phyloP scores from a whole-genome alignment of 495 filamentous ascomycete species.

The Thermothielavioides terrestris region DNA sequence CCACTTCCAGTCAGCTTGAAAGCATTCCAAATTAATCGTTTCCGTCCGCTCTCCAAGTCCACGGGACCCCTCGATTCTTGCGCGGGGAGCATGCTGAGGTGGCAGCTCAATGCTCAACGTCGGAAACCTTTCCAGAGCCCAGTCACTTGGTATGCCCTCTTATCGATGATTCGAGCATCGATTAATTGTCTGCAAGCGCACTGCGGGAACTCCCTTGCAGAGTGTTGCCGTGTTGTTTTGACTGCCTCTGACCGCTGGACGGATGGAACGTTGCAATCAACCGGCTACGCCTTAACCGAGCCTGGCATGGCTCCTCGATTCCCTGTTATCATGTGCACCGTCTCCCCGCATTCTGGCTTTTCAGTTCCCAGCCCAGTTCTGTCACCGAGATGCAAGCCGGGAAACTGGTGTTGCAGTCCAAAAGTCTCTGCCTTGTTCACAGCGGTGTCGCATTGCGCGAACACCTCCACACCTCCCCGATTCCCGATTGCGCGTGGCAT shows the following conservation, averaged over 20 bases:
- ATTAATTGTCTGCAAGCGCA: too few relatives aligned
- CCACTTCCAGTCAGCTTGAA: neutral
- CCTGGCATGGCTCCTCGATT: neutral
- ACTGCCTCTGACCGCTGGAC: conserved; percentile 3
- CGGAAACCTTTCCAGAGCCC: too few relatives aligned
- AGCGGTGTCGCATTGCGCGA: neutral
- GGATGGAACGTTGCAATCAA: conserved; percentile 14
- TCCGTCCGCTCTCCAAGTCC: neutral
- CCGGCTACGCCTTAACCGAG: neutral
- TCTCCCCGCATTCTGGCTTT: conserved; percentile 10
- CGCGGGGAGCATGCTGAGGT: neutral
- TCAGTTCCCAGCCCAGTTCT: conserved; percentile 1
- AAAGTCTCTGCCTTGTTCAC: neutral
- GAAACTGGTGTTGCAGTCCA: too few relatives aligned
- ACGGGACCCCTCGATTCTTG: neutral
- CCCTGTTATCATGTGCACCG: neutral
- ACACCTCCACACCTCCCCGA: too few relatives aligned
- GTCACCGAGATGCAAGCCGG: conserved; percentile 9
- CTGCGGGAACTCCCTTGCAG: too few relatives aligned
- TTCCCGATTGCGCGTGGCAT: too few relatives aligned
- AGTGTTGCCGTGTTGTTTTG: neutral
- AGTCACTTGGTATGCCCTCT: neutral
- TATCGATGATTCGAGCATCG: neutral
- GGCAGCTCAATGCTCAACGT: too few relatives aligned
- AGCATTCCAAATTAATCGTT: conserved; percentile 4